Percentiles rank a stretch among this genome's conserved stretches.
Conservation (phyloP, 306 rosid genomes). For the Mimosa bimucronata region DNA sequence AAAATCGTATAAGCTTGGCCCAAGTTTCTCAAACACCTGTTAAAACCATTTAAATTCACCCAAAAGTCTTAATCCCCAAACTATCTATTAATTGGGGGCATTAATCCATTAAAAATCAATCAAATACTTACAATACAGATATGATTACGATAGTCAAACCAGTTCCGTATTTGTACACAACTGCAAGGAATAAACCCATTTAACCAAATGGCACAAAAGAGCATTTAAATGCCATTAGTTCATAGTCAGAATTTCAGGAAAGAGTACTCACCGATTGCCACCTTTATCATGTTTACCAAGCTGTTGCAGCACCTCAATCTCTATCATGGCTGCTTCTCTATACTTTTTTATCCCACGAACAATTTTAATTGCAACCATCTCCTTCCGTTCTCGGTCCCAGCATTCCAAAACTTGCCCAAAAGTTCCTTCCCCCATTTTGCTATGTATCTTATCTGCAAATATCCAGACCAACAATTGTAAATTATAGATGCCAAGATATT, state of each 20-base stretch:
- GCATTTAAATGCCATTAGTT: constrained; percentile 19
- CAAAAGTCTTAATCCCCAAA: constrained; percentile 71
- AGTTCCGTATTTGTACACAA: constrained; percentile 99
- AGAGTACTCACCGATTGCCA: constrained; percentile 79
- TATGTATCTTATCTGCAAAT: constrained; percentile 76
- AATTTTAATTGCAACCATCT: constrained; percentile 93
- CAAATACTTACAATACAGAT: constrained; percentile 99
- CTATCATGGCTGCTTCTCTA: constrained; percentile 98
- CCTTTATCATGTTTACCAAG: constrained; percentile 90
- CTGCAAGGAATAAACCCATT: constrained; percentile 98
- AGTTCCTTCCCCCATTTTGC: constrained; percentile 99
- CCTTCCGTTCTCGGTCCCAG: constrained; percentile 91
- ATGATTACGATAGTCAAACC: constrained; percentile 99
- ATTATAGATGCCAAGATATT: neutral
- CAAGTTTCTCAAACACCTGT: constrained; percentile 99
- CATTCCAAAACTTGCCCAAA: constrained; percentile 98
- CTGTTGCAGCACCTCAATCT: constrained; percentile 88
- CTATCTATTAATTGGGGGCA: constrained; percentile 73
- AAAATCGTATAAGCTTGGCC: constrained; percentile 99
- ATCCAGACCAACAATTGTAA: neutral
- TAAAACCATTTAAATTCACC: constrained; percentile 92
- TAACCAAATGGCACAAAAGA: constrained; percentile 58
- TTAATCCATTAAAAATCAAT: constrained; percentile 84
- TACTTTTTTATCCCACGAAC: constrained; percentile 90
- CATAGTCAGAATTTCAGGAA: neutral